Percentiles rank a stretch among this genome's conserved stretches.
Conservation (phyloP, 345 rosid species). For the Hibiscus mutabilis region DNA sequence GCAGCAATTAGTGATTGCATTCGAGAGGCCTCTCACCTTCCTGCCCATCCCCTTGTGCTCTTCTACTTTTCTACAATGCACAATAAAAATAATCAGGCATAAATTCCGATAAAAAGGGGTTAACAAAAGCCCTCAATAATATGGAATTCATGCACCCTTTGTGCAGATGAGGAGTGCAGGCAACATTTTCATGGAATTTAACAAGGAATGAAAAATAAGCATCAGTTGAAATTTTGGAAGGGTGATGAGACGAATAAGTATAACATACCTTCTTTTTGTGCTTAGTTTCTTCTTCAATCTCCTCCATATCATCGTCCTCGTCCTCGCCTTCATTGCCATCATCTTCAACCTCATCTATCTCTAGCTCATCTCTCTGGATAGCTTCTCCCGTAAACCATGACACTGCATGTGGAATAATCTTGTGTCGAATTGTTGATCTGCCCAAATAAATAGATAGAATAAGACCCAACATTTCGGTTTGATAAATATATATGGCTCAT, state of each 20-base stretch:
- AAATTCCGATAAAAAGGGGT: no score
- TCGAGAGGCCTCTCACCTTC: no score
- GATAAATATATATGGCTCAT: not conserved
- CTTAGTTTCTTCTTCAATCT: conserved; percentile 43
- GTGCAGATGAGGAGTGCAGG: conserved; percentile 17
- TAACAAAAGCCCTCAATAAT: no score
- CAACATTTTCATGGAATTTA: conserved; percentile 15
- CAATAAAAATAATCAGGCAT: no score
- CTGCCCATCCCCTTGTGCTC: no score
- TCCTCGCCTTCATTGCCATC: conserved; percentile 36
- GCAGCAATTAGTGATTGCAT: no score
- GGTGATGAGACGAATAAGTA: not conserved
- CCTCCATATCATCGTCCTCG: conserved; percentile 47
- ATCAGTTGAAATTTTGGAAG: not conserved
- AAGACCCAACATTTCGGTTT: not conserved
- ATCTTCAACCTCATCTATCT: conserved; percentile 40
- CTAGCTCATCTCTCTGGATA: conserved; percentile 55
- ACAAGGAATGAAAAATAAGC: not conserved
- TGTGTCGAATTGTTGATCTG: conserved; percentile 84
- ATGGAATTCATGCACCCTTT: no score
- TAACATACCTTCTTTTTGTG: conserved; percentile 40
- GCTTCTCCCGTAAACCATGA: conserved; percentile 99
- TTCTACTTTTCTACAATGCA: no score
- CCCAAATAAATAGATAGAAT: conserved; percentile 9
- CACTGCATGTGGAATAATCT: conserved; percentile 88